Conservation (phyloP, 2,329 filamentous ascomycete genomes). For the Trichophyton mentagrophytes region DNA sequence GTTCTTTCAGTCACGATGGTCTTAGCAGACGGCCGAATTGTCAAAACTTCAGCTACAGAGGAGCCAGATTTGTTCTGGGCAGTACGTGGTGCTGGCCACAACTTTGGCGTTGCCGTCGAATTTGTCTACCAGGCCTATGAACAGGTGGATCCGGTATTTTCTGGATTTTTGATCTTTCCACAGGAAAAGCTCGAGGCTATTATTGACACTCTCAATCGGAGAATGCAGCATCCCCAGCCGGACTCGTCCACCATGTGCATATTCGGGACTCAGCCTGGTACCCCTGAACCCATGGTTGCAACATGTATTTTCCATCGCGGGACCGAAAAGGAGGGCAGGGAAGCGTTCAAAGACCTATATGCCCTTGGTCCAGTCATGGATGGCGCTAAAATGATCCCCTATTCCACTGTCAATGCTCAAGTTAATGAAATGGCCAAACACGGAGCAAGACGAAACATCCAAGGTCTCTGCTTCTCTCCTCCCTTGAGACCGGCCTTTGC, state of each 20-base stretch:
- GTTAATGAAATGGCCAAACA: conserved; percentile 20
- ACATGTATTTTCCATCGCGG: conserved; percentile 25
- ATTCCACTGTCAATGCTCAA: conserved; percentile 26
- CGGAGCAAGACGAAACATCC: conserved; percentile 24
- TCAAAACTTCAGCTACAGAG: conserved; percentile 30
- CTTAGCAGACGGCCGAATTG: conserved; percentile 29
- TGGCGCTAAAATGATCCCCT: conserved; percentile 25
- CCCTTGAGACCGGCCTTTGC: conserved; percentile 24
- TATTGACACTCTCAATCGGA: conserved; percentile 17
- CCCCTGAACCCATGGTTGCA: conserved; percentile 14
- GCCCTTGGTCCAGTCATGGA: conserved; percentile 24
- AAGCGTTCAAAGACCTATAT: conserved; percentile 24
- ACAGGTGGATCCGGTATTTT: conserved; percentile 22
- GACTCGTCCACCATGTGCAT: conserved; percentile 16
- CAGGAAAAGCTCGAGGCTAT: conserved; percentile 18
- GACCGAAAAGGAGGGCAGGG: conserved; percentile 21
- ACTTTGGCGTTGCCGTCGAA: conserved; percentile 36
- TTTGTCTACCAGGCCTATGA: conserved; percentile 30
- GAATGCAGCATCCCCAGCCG: conserved; percentile 13
- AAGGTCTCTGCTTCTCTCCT: conserved; percentile 29
- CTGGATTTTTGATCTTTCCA: conserved; percentile 20
- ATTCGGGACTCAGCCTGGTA: conserved; percentile 17
- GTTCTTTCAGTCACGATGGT: conserved; percentile 31
- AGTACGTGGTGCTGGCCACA: conserved; percentile 34
- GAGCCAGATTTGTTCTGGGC: conserved; percentile 41